Evolutionary conservation across 768 basidiomycete genomes (phyloP).

Genomic region (Calocybe gangraenosa): DNA sequence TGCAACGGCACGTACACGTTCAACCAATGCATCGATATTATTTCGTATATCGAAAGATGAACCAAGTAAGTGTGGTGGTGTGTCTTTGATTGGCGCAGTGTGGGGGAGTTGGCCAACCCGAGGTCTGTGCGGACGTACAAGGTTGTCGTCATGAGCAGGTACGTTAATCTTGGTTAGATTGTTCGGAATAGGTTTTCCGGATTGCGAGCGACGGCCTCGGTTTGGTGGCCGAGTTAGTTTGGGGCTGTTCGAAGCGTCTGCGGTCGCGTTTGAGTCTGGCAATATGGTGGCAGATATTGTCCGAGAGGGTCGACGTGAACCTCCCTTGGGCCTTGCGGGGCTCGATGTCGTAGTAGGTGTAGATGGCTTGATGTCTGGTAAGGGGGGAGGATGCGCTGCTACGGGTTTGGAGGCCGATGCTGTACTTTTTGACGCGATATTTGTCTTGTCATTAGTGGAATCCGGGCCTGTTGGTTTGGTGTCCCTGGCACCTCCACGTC

Average conservation of each 20-base stretch:
- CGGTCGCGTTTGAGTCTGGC: slow-evolving; percentile 18
- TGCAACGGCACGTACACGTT: slow-evolving; percentile 69
- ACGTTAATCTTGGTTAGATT: slow-evolving; percentile 28
- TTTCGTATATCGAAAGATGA: slow-evolving; percentile 45
- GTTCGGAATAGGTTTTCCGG: slow-evolving; percentile 23
- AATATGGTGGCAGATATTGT: slow-evolving; percentile 24
- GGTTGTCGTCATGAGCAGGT: slow-evolving; percentile 28
- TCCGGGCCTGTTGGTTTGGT: slow-evolving; percentile 18
- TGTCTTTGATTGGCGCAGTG: slow-evolving; percentile 46
- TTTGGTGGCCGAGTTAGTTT: slow-evolving; percentile 36
- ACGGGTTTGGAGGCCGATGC: slow-evolving; percentile 11
- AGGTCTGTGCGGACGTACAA: slow-evolving; percentile 27
- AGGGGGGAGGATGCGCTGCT: slow-evolving; percentile 11
- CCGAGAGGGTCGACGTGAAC: slow-evolving; percentile 31
- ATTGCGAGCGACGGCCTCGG: slow-evolving; percentile 49
- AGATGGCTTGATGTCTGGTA: slow-evolving; percentile 18
- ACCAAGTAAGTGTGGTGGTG: slow-evolving; percentile 51
- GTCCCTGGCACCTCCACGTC: slow-evolving; percentile 24
- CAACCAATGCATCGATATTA: slow-evolving; percentile 74
- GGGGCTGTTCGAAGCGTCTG: slow-evolving; percentile 14
- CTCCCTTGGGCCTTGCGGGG: slow-evolving; percentile 24
- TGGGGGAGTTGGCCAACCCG: slow-evolving; percentile 28
- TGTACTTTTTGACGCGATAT: slow-evolving; percentile 12
- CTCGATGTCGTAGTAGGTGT: slow-evolving; percentile 17
- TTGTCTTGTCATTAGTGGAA: slow-evolving; percentile 16